Conservation (phyloP, 768 basidiomycete genomes). For the Mycena filopes region DNA sequence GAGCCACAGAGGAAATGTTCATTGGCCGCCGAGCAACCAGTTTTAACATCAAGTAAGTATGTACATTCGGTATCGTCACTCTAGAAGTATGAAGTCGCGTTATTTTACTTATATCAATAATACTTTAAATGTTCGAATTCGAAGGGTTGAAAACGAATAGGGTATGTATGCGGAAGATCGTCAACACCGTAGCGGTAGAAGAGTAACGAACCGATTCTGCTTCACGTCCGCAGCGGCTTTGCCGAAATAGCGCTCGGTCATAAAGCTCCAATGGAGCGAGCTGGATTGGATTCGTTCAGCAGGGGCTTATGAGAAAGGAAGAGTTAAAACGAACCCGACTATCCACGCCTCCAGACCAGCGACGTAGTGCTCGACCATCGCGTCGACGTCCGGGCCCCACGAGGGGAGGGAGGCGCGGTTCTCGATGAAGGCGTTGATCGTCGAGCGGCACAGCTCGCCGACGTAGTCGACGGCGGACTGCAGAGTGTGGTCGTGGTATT, state of each 20-base stretch:
- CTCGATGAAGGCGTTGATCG: slow-evolving; percentile 62
- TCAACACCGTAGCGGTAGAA: slow-evolving; percentile 51
- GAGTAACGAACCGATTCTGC: slow-evolving; percentile 60
- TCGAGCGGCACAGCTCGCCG: slow-evolving; percentile 67
- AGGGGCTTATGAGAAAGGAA: neutral
- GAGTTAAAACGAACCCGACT: slow-evolving; percentile 57
- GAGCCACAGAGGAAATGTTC: no score
- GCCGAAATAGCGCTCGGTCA: slow-evolving; percentile 77
- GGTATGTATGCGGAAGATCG: no score
- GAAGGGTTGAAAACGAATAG: neutral
- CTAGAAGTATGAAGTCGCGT: no score
- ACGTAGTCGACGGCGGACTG: slow-evolving; percentile 74
- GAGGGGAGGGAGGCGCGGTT: slow-evolving; percentile 63
- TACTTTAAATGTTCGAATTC: no score
- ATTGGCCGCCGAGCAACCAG: no score
- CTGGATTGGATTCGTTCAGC: slow-evolving; percentile 37
- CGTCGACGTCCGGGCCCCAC: slow-evolving; percentile 71
- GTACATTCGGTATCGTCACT: no score
- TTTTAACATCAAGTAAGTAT: no score
- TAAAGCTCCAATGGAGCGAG: slow-evolving; percentile 78
- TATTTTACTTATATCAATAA: no score
- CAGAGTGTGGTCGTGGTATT: slow-evolving; percentile 63
- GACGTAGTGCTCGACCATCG: slow-evolving; percentile 67
- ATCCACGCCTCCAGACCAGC: slow-evolving; percentile 78
- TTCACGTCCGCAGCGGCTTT: slow-evolving; percentile 64